Base-by-base conservation (phyloP, 2,329 filamentous ascomycete genomes). In the Nigrospora osmanthi region DNA sequence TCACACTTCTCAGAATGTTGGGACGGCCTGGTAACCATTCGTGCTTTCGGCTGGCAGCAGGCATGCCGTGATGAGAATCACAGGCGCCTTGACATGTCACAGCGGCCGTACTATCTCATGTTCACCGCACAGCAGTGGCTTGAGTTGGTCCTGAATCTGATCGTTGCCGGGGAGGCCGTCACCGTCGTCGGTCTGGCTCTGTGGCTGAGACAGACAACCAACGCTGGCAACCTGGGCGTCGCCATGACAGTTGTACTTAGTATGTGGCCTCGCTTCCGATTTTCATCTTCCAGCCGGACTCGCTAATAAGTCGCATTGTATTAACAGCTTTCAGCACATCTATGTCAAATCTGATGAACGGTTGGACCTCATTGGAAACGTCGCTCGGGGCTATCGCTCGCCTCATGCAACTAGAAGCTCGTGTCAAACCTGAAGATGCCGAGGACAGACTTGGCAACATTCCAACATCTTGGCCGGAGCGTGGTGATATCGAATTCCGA, bases 61-160 rank as follows among this genome's bases (percentile, higher is more conserved):
- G 12, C 11, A 19, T 44, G 38, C 17, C 12, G 13, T 11, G 19
- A 33, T 5, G 15, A 31, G 28, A 40, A 36, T 14, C n/a, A 31
- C 6, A 15, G 19, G n/a, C n/a, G 15, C 13, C 35, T 44, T 13
- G 28, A 38, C 11, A 7, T 12, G 7, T 40, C 43, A 17, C 43
- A 45, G 17, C 35, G 33, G 16, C 37, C 43, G 14, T 45, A 40
- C 16, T 45, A 45, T 15, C 3, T 15, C 2, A 23, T 45, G 36
- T 40, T 40, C 17, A 34, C 28, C 11, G 38, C 40, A 11, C 43
- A 45, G n/a, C n/a, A 31, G 35, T 45, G 43, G 43, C 31, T 75
- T 55, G 77, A 13, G 15, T 15, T 45, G 2, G 37, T 45, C 6
- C 15, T 45, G 37, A 32, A 42, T n/a, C 32, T 42, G 12, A 35